phyloP scores from a whole-genome alignment of 2,329 filamentous ascomycete species.

The Cercospora citrullina region DNA sequence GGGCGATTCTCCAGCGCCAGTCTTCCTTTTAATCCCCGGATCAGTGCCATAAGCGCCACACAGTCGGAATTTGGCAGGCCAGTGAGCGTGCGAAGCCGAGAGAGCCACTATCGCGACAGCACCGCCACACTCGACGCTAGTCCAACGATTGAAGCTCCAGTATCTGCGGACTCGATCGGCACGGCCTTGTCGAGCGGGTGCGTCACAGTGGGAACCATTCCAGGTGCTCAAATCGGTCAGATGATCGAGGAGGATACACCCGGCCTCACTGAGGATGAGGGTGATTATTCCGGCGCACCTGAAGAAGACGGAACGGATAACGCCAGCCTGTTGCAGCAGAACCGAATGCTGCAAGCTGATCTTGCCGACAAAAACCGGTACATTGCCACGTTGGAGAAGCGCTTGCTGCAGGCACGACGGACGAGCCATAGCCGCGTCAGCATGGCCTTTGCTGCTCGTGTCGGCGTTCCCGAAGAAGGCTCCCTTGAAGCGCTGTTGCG shows the following conservation, averaged over 20 bases:
- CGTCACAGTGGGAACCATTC: constrained; percentile 35
- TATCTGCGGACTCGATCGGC: constrained; percentile 31
- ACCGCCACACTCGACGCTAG: constrained; percentile 41
- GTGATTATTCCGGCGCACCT: constrained; percentile 56
- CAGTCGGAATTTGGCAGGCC: constrained; percentile 38
- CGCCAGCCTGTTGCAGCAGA: constrained; percentile 79
- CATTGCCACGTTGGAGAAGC: constrained; percentile 88
- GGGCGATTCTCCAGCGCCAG: constrained; percentile 58
- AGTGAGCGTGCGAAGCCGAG: constrained; percentile 36
- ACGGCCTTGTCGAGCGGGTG: constrained; percentile 36
- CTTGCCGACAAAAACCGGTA: constrained; percentile 96
- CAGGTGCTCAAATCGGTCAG: constrained; percentile 33
- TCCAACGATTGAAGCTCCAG: constrained; percentile 27
- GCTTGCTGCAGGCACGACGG: constrained; percentile 82
- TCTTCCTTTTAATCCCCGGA: constrained; percentile 44
- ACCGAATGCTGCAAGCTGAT: constrained; percentile 90
- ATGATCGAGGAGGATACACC: constrained; percentile 37
- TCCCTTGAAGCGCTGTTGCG: constrained; percentile 70
- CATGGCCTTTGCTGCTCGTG: constrained; percentile 61
- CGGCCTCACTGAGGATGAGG: constrained; percentile 43
- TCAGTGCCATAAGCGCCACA: constrained; percentile 40
- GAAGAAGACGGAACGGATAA: constrained; percentile 86
- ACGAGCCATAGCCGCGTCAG: constrained; percentile 88
- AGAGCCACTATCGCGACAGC: constrained; percentile 33
- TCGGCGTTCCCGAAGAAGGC: constrained; percentile 61